A percentile compares a stretch with the other conserved stretches of the same genome.
Conservation (phyloP, 139 green algal species). For the Edaphochlamys debaryana region DNA sequence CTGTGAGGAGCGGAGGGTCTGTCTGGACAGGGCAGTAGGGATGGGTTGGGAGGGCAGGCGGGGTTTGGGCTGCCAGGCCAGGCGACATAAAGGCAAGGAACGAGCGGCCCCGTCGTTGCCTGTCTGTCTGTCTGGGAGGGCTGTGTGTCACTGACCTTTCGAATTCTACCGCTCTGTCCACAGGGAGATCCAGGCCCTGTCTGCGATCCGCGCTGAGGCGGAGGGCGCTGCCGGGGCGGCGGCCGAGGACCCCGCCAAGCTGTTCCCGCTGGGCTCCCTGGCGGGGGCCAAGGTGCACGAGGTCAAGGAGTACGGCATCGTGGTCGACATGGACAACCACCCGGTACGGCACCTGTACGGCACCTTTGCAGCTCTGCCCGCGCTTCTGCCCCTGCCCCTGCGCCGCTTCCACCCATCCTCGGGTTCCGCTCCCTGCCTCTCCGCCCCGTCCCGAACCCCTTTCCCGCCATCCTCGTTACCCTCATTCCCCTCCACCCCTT, state of each 20-base stretch:
- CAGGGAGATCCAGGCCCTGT: constrained; percentile 68
- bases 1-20: neutral
- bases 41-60: no score
- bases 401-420: no score
- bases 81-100: no score
- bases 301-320: constrained; percentile 75
- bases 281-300: constrained; percentile 56
- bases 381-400: no score
- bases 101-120: no score
- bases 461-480: constrained; percentile 8
- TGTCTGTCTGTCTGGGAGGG: no score
- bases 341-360: constrained; percentile 44
- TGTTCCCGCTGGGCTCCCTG: constrained; percentile 23
- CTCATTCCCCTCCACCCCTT: no score
- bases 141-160: no score
- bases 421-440: no score
- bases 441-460: constrained; percentile 30
- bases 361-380: no score
- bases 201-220: constrained; percentile 45
- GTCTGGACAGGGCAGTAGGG: no score
- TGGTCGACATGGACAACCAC: constrained; percentile 76
- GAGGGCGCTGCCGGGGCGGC: constrained; percentile 12
- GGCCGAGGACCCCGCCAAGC: constrained; percentile 24
- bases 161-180: constrained; percentile 1
- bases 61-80: no score